Evolutionary conservation across 768 basidiomycete species (phyloP).

Genomic region (Austroboletus festivus): DNA sequence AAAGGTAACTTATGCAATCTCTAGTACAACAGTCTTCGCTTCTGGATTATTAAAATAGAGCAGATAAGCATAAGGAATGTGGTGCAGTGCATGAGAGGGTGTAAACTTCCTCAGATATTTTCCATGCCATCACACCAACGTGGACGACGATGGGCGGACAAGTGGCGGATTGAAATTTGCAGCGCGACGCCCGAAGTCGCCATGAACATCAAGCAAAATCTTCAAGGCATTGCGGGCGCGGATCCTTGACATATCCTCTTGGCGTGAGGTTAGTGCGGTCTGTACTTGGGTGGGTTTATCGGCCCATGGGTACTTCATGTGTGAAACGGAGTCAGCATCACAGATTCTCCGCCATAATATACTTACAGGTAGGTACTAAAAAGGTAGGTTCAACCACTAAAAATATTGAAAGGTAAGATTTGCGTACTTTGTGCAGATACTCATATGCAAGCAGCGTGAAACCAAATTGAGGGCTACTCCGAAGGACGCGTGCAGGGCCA

Average conservation of each 20-base stretch:
- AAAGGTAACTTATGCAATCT: slow-evolving; percentile 1
- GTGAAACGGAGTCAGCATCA: slow-evolving; percentile 4
- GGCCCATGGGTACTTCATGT: slow-evolving; percentile 75
- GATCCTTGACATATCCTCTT: slow-evolving; percentile 82
- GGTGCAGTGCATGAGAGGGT: not conserved
- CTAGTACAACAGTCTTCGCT: slow-evolving; percentile 8
- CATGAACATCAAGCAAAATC: slow-evolving; percentile 84
- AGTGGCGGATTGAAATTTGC: slow-evolving; percentile 33
- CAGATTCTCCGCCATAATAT: not conserved
- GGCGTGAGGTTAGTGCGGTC: slow-evolving; percentile 65
- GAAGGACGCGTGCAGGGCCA: slow-evolving; percentile 80
- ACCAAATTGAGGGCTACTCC: slow-evolving; percentile 92
- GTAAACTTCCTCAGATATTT: not conserved
- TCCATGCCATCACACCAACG: slow-evolving; percentile 15
- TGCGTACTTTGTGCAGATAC: slow-evolving; percentile 60
- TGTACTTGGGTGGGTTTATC: slow-evolving; percentile 63
- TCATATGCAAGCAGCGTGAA: slow-evolving; percentile 86
- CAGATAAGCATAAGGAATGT: slow-evolving; percentile 11
- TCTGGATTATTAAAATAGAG: slow-evolving; percentile 21
- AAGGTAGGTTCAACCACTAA: not conserved
- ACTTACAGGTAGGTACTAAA: slow-evolving; percentile 34
- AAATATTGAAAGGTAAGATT: not conserved
- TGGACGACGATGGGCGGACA: slow-evolving; percentile 17
- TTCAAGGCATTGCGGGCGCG: slow-evolving; percentile 94
- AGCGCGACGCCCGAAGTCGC: slow-evolving; percentile 74